Conservation (phyloP, 139 green algal species). For the Coelastrella sp. region DNA sequence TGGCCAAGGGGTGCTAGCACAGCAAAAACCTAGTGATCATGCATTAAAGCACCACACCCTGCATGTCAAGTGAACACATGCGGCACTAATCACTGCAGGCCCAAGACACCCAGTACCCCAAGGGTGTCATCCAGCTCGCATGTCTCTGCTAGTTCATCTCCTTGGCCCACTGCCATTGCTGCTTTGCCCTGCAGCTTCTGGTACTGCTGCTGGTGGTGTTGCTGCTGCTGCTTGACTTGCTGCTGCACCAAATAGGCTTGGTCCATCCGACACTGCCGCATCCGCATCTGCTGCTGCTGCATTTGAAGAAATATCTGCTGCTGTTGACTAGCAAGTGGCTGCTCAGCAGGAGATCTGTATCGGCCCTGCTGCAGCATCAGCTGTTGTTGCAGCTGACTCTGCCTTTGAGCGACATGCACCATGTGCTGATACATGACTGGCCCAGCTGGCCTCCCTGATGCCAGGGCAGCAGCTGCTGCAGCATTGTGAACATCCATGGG, state of each 20-base stretch:
- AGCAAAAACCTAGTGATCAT: no score
- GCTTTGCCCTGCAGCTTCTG: neutral
- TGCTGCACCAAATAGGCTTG: conserved; percentile 37
- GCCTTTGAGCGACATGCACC: conserved; percentile 33
- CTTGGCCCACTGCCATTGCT: neutral
- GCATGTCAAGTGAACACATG: no score
- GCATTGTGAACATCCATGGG: conserved; percentile 5
- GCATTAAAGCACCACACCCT: no score
- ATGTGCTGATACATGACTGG: conserved; percentile 29
- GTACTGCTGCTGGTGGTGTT: conserved; percentile 27
- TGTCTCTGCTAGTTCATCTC: conserved; percentile 3
- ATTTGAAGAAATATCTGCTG: conserved; percentile 39
- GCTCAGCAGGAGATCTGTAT: neutral
- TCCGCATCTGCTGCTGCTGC: conserved; percentile 42
- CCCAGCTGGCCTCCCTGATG: neutral
- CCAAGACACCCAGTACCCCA: conserved; percentile 43
- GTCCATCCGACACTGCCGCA: conserved; percentile 30
- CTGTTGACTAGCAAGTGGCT: neutral
- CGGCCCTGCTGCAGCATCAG: conserved; percentile 28
- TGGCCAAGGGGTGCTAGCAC: no score
- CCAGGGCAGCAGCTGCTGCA: conserved; percentile 4
- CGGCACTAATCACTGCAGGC: conserved; percentile 20
- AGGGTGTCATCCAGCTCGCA: conserved; percentile 44
- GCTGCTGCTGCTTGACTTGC: conserved; percentile 1
- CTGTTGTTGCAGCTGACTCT: conserved; percentile 47